Conservation (phyloP, 179 eudicot genomes). For the Silene vulgaris region DNA sequence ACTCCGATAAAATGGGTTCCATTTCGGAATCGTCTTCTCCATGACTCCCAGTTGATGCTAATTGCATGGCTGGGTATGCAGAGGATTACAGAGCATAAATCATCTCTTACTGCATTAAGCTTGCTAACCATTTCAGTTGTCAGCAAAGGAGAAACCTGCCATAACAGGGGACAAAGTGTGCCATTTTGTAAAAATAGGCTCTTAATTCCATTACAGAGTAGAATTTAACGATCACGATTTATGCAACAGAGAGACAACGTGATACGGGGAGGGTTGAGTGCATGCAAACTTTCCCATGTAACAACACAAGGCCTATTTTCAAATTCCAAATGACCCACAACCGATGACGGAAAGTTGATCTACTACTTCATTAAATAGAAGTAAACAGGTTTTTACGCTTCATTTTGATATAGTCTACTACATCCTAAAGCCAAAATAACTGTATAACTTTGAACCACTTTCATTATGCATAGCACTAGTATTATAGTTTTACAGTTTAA, state of each 20-base stretch:
- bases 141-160: constrained; percentile 41
- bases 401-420: background rate
- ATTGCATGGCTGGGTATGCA: constrained; percentile 55
- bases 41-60: constrained; percentile 50
- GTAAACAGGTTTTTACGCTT: background rate
- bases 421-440: background rate
- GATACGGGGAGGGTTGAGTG: background rate
- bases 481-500: background rate
- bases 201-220: background rate
- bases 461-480: background rate
- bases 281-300: background rate
- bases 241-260: background rate
- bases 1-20: constrained; percentile 67
- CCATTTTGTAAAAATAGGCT: background rate
- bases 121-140: constrained; percentile 45
- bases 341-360: background rate
- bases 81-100: constrained; percentile 27
- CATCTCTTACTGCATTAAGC: constrained; percentile 32
- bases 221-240: background rate
- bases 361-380: no score
- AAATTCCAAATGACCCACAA: background rate
- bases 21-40: constrained; percentile 67
- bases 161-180: background rate
- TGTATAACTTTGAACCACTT: background rate
- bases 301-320: background rate